Conservation (phyloP, 306 rosid species). For the Fagus crenata region DNA sequence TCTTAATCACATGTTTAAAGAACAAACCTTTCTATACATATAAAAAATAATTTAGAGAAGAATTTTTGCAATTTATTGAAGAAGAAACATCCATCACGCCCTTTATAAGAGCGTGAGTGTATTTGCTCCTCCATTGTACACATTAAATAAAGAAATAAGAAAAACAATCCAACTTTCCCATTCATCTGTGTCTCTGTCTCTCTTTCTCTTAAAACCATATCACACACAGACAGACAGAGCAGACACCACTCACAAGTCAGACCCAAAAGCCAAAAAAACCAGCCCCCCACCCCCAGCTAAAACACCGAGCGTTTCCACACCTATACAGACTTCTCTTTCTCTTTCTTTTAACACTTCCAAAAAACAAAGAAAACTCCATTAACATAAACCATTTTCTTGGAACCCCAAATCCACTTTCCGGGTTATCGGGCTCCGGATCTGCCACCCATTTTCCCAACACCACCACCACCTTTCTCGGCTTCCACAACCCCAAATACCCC, state of each 20-base stretch:
- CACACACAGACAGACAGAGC: not conserved
- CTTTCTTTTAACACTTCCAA: not conserved
- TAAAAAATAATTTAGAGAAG: no score
- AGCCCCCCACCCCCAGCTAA: not conserved
- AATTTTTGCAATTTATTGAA: no score
- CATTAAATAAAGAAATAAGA: not conserved
- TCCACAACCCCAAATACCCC: conserved; percentile 20
- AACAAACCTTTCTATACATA: no score
- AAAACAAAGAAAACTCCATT: no score
- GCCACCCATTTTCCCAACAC: conserved; percentile 51
- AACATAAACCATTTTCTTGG: conserved; percentile 20
- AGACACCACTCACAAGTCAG: not conserved
- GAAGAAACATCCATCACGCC: not conserved
- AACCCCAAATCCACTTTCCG: conserved; percentile 40
- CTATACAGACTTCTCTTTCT: not conserved
- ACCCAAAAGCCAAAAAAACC: not conserved
- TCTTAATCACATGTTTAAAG: no score
- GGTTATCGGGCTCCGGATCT: conserved; percentile 50
- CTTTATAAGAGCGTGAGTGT: conserved; percentile 9
- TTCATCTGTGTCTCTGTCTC: not conserved
- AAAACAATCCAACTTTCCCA: not conserved
- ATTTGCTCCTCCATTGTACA: no score
- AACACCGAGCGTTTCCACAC: not conserved
- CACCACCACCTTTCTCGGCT: conserved; percentile 19
- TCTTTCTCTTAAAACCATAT: no score